These are phyloP conservation scores for Cadophora sp. DNA, from an alignment of 2,329 filamentous ascomycete genomes.

Conservation along the genomic window DNA sequence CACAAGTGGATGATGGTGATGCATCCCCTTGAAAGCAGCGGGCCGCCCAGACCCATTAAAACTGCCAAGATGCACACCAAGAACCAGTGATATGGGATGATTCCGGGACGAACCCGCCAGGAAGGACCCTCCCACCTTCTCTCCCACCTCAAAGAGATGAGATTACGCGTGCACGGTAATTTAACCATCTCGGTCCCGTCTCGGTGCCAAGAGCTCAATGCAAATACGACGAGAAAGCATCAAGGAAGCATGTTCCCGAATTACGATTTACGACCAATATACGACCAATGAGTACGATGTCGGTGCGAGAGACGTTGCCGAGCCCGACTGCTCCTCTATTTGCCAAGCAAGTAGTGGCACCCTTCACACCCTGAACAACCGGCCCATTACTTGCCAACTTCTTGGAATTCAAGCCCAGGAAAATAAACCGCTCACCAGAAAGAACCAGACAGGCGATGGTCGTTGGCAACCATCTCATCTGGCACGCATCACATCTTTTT, in stretches of 20 bases:
- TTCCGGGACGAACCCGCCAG: background rate
- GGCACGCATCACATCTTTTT: background rate
- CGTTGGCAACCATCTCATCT: slow-evolving; percentile 12
- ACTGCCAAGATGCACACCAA: slow-evolving; percentile 7
- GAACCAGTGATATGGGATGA: slow-evolving; percentile 6
- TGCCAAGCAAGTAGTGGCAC: slow-evolving; percentile 7
- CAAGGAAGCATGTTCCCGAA: background rate
- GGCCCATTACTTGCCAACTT: slow-evolving; percentile 13
- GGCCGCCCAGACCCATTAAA: slow-evolving; percentile 11
- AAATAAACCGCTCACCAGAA: slow-evolving; percentile 1
- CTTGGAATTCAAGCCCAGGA: slow-evolving; percentile 2
- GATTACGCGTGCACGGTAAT: slow-evolving; percentile 8
- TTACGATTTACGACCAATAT: background rate
- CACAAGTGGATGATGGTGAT: slow-evolving; percentile 7
- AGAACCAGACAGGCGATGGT: background rate
- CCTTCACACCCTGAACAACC: background rate
- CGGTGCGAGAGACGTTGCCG: background rate
- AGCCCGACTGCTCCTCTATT: slow-evolving; percentile 6
- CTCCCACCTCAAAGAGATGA: slow-evolving; percentile 1
- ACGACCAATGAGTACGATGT: background rate
- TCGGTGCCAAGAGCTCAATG: background rate
- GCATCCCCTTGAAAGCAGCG: background rate
- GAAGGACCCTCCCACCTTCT: background rate
- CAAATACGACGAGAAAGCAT: background rate
- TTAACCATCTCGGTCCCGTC: background rate